These are phyloP conservation scores for Phytophthora capsici DNA, from an alignment of 352 stramenopile species.

Conservation along the genomic window DNA sequence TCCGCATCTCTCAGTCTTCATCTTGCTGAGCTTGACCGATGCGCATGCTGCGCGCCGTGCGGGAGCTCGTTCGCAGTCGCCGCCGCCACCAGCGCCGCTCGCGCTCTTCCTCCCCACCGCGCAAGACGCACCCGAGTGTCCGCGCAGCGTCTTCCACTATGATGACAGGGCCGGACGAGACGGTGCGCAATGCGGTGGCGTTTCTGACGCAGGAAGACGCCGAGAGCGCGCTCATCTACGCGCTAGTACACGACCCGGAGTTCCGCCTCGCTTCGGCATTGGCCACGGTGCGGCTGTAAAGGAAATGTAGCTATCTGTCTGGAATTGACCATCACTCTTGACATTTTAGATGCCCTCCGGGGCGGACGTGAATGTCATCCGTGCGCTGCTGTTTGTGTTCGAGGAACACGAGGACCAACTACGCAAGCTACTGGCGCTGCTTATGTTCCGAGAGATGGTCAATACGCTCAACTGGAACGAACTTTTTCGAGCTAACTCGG, in stretches of 20 bases:
- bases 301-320: too few species aligned
- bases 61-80: slow-evolving; percentile 29
- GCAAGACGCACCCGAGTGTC: slow-evolving; percentile 19
- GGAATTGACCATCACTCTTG: neutral
- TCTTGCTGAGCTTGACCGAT: slow-evolving; percentile 21
- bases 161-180: slow-evolving; percentile 40
- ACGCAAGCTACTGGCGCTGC: slow-evolving; percentile 64
- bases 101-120: neutral
- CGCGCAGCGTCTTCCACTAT: slow-evolving; percentile 1
- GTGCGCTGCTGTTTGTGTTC: slow-evolving; percentile 77
- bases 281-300: slow-evolving; percentile 36
- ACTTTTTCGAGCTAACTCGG: slow-evolving; percentile 82
- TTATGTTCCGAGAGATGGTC: slow-evolving; percentile 84
- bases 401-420: slow-evolving; percentile 78
- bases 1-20: slow-evolving; percentile 30
- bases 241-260: slow-evolving; percentile 80
- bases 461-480: slow-evolving; percentile 85
- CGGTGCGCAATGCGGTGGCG: slow-evolving; percentile 66
- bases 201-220: slow-evolving; percentile 73
- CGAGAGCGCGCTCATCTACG: slow-evolving; percentile 73
- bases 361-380: slow-evolving; percentile 63
- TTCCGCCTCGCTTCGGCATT: slow-evolving; percentile 75
- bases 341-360: slow-evolving; percentile 31
- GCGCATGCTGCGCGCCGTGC: slow-evolving; percentile 33
- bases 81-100: slow-evolving; percentile 7